These are phyloP conservation scores for Monosporascus ibericus DNA, from an alignment of 2,329 filamentous ascomycete genomes.

Conservation along the genomic window DNA sequence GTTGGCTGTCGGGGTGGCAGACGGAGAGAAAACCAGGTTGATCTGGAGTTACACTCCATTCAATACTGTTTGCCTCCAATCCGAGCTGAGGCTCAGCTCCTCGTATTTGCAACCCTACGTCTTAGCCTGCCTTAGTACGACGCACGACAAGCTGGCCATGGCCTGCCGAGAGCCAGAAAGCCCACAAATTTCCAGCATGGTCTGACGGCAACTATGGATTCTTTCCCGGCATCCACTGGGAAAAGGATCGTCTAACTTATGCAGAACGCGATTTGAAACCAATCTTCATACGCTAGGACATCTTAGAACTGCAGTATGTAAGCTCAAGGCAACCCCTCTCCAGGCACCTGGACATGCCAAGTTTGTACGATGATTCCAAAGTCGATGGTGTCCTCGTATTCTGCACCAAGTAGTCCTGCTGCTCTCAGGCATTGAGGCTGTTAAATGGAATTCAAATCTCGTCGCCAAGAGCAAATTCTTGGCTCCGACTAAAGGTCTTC, in stretches of 20 bases:
- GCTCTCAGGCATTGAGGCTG: constrained; percentile 23
- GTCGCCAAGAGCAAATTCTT: constrained; percentile 25
- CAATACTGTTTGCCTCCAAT: background rate
- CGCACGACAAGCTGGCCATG: background rate
- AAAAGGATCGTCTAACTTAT: too few species aligned
- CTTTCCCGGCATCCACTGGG: too few species aligned
- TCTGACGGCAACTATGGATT: too few species aligned
- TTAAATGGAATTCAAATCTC: constrained; percentile 52
- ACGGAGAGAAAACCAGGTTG: background rate
- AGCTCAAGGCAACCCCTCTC: too few species aligned
- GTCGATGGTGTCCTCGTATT: too few species aligned
- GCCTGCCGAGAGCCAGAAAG: background rate
- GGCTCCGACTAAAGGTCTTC: constrained; percentile 29
- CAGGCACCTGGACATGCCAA: too few species aligned
- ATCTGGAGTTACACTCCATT: background rate
- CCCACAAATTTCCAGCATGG: too few species aligned
- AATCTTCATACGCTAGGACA: too few species aligned
- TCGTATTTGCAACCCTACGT: background rate
- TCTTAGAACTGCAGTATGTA: too few species aligned
- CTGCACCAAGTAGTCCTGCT: too few species aligned
- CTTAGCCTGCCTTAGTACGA: background rate
- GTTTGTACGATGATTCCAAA: too few species aligned
- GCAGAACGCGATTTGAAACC: too few species aligned
- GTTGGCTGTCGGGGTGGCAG: background rate
- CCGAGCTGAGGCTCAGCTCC: background rate